These are phyloP conservation scores for Ottelia alismoides DNA, from an alignment of 106 monocot species.

Conservation along the genomic window DNA sequence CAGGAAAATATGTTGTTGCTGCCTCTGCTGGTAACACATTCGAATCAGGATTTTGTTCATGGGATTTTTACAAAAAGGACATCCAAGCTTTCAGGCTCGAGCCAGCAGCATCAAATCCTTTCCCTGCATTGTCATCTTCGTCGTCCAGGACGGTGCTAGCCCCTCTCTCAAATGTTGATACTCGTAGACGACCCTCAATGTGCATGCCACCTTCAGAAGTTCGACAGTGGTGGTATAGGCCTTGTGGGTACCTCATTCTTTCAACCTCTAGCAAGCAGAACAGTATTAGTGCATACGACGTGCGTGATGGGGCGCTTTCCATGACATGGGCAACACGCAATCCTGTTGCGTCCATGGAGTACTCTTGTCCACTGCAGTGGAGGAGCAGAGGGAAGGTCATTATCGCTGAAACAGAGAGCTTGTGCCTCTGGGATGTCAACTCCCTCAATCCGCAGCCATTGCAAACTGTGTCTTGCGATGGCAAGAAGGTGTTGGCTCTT, in stretches of 20 bases:
- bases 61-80: conserved; percentile 81
- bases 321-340: conserved; percentile 69
- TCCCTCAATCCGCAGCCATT: conserved; percentile 68
- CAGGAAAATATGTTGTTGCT: conserved; percentile 84
- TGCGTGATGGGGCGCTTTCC: conserved; percentile 76
- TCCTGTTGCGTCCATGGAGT: conserved; percentile 54
- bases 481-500: conserved; percentile 56
- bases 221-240: conserved; percentile 79
- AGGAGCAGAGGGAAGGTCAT: conserved; percentile 77
- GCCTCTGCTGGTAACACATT: conserved; percentile 77
- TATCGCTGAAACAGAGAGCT: conserved; percentile 57
- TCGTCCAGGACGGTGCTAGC: conserved; percentile 27
- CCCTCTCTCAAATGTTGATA: conserved; percentile 17
- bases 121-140: conserved; percentile 20
- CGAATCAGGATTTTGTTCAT: conserved; percentile 83
- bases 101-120: conserved; percentile 18
- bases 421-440: conserved; percentile 95
- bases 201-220: conserved; percentile 16
- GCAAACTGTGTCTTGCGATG: conserved; percentile 40
- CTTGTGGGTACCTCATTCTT: conserved; percentile 77
- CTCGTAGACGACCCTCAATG: conserved; percentile 21
- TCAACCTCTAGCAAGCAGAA: conserved; percentile 47
- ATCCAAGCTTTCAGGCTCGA: conserved; percentile 43
- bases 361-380: conserved; percentile 93
- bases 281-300: conserved; percentile 53